Evolutionary conservation across 1,139 yeast species (phyloP), one percentile per base, ranked within the genome.

Genomic region (Sugiyamaella sp.): DNA sequence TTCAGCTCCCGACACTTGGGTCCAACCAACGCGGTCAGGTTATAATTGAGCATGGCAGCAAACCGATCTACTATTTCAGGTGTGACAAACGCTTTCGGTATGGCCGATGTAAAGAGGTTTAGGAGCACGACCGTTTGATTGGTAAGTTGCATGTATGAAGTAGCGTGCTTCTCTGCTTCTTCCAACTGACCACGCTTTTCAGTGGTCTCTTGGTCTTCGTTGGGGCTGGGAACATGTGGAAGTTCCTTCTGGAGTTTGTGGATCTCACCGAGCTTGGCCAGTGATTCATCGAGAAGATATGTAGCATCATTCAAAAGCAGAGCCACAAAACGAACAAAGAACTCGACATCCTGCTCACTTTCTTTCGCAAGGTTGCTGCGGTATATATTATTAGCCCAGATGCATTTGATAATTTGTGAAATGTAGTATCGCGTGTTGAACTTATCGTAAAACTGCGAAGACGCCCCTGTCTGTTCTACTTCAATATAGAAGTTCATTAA

Each of bases 391-490:
- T 81, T 81, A 57, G 84, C 80, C 96, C 98, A 93, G 51, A 93
- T 75, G 61, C 85, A 84, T 68, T 89, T 93, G 64, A 95, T 74
- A 42, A 95, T 86, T 49, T 82, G 82, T 1, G 97, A 86, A 44
- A 91, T 89, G 67, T 89, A 86, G 70, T 84, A 93, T 68, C 99
- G 80, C 48, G 89, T 82, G 70, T 89, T 91, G 74, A 95, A 93
- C 70, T 93, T 93, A 71, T 93, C 99, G 69, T 93, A 93, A 68
- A 93, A 93, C 71, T 93, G 99, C 0, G 96, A 85, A 4, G 95
- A 85, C 2, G 97, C 87, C 5, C 99, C 99, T 0, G 99, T 95
- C 66, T 89, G 89, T 68, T 93, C 99, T 54, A 91, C 93, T 79
- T 89, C 90, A 41, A 93, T 96, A 69, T 93, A 93, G 61, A 90